phyloP scores from a whole-genome alignment of 495 filamentous ascomycete genomes.

The Oidiodendron maius region DNA sequence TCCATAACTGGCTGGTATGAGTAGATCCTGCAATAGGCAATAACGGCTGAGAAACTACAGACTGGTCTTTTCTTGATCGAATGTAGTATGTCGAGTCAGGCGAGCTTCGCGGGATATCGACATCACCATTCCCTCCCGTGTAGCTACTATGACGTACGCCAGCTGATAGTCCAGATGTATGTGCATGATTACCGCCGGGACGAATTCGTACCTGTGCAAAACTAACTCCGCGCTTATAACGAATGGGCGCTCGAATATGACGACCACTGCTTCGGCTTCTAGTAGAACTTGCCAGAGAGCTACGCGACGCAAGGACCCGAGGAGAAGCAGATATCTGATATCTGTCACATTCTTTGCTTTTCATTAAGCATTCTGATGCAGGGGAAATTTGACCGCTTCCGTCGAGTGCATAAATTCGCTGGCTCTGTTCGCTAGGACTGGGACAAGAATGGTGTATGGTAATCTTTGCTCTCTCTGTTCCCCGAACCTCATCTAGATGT shows the following conservation, averaged over 20 bases:
- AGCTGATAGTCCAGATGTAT: slow-evolving; percentile 10
- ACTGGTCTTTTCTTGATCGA: slow-evolving; percentile 21
- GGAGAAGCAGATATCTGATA: slow-evolving; percentile 16
- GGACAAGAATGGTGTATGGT: slow-evolving; percentile 53
- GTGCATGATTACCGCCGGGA: slow-evolving; percentile 10
- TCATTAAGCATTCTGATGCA: slow-evolving; percentile 12
- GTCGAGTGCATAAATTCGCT: neutral
- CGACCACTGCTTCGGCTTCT: slow-evolving; percentile 46
- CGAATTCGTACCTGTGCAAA: slow-evolving; percentile 53
- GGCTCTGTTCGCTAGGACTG: neutral
- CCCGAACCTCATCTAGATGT: slow-evolving; percentile 28
- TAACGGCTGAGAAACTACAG: slow-evolving; percentile 1
- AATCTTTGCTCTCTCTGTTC: slow-evolving; percentile 51
- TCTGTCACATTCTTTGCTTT: slow-evolving; percentile 22
- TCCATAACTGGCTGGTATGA: slow-evolving; percentile 24
- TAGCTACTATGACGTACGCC: slow-evolving; percentile 17
- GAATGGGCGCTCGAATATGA: slow-evolving; percentile 46
- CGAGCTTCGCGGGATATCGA: slow-evolving; percentile 6
- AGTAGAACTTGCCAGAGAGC: slow-evolving; percentile 55
- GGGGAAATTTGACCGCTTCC: neutral
- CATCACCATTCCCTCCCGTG: slow-evolving; percentile 19
- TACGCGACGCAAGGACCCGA: slow-evolving; percentile 29
- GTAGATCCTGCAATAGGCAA: slow-evolving; percentile 1
- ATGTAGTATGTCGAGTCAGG: slow-evolving; percentile 18
- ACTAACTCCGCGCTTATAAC: slow-evolving; percentile 72